Evolutionary conservation across 768 basidiomycete species (phyloP).

Genomic region (Boletellus ananas): DNA sequence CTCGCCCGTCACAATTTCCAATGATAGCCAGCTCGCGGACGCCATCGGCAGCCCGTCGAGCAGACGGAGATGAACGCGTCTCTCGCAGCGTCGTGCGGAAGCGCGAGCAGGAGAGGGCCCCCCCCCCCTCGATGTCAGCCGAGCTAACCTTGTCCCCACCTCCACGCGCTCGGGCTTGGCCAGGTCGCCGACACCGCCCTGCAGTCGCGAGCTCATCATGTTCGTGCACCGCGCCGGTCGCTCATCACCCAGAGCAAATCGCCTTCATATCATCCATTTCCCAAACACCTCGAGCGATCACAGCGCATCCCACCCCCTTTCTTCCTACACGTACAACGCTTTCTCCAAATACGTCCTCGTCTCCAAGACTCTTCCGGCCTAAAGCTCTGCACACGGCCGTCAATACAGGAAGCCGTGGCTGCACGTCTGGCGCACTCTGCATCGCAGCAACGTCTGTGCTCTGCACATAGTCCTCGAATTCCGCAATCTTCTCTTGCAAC

Average conservation of each 20-base stretch:
- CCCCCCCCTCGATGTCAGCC: constrained; percentile 12
- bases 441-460: constrained; percentile 90
- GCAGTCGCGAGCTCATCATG: neutral
- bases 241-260: constrained; percentile 1
- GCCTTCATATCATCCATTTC: constrained; percentile 5
- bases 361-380: neutral
- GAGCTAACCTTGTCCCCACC: constrained; percentile 33
- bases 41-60: constrained; percentile 14
- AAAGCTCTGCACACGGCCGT: constrained; percentile 22
- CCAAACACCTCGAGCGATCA: constrained; percentile 1
- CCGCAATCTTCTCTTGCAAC: constrained; percentile 84
- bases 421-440: constrained; percentile 59
- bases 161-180: constrained; percentile 12
- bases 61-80: constrained; percentile 26
- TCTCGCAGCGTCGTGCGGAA: constrained; percentile 17
- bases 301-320: constrained; percentile 7
- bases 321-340: constrained; percentile 7
- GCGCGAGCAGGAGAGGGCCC: constrained; percentile 6
- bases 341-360: neutral
- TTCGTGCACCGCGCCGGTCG: constrained; percentile 1
- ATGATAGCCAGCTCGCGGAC: constrained; percentile 4
- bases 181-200: constrained; percentile 13
- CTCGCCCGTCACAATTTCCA: constrained; percentile 27
- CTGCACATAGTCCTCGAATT: constrained; percentile 87
- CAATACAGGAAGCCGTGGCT: neutral